These are phyloP conservation scores for Xylaria acuta DNA, from an alignment of 495 filamentous ascomycete species.

Conservation along the genomic window DNA sequence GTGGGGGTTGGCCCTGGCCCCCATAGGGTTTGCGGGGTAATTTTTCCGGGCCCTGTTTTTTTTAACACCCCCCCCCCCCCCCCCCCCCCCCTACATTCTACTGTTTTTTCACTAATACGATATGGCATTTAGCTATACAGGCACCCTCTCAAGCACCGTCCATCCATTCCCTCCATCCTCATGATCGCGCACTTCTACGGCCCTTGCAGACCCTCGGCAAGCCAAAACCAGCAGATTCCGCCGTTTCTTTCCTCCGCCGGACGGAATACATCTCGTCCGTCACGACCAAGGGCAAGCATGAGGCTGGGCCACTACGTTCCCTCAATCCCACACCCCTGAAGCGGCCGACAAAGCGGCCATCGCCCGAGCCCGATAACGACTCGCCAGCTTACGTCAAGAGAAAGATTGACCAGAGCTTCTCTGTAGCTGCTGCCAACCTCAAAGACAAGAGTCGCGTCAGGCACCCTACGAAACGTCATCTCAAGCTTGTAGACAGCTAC, in stretches of 20 bases:
- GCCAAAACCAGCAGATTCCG: slow-evolving; percentile 65
- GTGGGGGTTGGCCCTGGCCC: too few species aligned
- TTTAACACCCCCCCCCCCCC: too few species aligned
- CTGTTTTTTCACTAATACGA: slow-evolving; percentile 32
- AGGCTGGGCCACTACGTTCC: slow-evolving; percentile 44
- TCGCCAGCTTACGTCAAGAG: slow-evolving; percentile 80
- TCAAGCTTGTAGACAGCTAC: slow-evolving; percentile 79
- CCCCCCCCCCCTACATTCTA: neutral
- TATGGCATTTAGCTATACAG: slow-evolving; percentile 70
- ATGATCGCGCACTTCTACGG: slow-evolving; percentile 80
- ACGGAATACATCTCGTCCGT: slow-evolving; percentile 94
- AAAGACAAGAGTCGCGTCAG: slow-evolving; percentile 76
- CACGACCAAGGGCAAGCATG: slow-evolving; percentile 47
- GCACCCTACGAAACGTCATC: slow-evolving; percentile 81
- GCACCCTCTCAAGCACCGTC: slow-evolving; percentile 70
- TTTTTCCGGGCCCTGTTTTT: too few species aligned
- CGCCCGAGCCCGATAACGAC: slow-evolving; percentile 66
- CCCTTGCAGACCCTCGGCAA: slow-evolving; percentile 83
- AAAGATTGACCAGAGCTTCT: slow-evolving; percentile 84
- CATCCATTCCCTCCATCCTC: slow-evolving; percentile 78
- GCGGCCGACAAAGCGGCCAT: slow-evolving; percentile 45
- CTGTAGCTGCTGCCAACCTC: slow-evolving; percentile 69
- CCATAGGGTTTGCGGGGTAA: too few species aligned
- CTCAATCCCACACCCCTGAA: slow-evolving; percentile 39
- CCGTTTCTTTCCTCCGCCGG: slow-evolving; percentile 90